phyloP scores from a whole-genome alignment of 106 monocot genomes.

The Phalaenopsis aphrodite region DNA sequence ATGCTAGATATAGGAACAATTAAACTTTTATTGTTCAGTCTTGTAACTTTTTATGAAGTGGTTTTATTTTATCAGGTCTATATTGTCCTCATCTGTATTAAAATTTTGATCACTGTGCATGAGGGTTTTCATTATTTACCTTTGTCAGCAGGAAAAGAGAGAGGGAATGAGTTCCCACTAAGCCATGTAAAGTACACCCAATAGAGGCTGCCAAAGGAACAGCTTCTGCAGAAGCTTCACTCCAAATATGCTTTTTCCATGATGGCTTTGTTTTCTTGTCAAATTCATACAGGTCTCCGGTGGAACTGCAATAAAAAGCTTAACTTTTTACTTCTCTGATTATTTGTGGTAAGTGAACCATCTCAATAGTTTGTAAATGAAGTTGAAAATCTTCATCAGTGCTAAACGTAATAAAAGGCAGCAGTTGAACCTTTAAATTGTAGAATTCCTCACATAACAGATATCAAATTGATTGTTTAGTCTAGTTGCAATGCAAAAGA shows the following conservation, averaged over 20 bases:
- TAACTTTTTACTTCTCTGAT: not conserved
- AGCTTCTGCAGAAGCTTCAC: conserved; percentile 23
- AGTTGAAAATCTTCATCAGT: not conserved
- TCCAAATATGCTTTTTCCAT: conserved; percentile 90
- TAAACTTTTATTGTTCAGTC: too few relatives aligned
- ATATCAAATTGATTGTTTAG: too few relatives aligned
- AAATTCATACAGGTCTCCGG: conserved; percentile 85
- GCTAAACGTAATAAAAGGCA: not conserved
- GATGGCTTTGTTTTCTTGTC: conserved; percentile 75
- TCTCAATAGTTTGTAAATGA: not conserved
- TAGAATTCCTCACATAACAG: too few relatives aligned
- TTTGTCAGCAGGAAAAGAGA: conserved; percentile 81
- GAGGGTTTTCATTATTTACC: conserved; percentile 31
- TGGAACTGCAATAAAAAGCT: conserved; percentile 44
- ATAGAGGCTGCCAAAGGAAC: conserved; percentile 31
- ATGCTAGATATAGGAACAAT: too few relatives aligned
- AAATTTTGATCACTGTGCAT: not conserved
- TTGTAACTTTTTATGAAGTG: not conserved
- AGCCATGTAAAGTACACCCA: conserved; percentile 47
- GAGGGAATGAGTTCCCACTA: conserved; percentile 42
- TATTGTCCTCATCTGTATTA: not conserved
- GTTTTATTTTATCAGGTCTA: not conserved
- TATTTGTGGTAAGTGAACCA: not conserved
- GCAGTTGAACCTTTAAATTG: not conserved
- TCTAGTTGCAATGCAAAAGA: too few relatives aligned